Evolutionary conservation across 768 basidiomycete genomes (phyloP), one percentile per base, ranked within the genome.

Genomic region (Xerocomellus dryophilus): DNA sequence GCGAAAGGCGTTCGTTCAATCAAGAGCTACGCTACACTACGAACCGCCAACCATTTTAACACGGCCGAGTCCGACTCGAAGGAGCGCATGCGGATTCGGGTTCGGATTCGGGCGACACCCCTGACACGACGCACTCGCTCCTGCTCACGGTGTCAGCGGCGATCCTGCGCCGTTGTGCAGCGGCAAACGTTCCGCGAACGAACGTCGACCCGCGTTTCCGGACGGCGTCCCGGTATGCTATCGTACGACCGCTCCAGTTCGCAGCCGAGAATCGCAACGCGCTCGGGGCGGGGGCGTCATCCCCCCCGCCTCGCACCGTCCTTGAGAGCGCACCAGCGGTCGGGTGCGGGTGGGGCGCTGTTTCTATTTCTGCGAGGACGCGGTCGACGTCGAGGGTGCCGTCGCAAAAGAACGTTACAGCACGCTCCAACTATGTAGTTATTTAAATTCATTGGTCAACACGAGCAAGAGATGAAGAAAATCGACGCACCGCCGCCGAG

Each of bases 401-500:
- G 21, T 47, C 23, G 31, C 45, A 31, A 18, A 53, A 41, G 12
- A 41, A 47, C 8, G n/a, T 15, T 9, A 53, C 9, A 5, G 51
- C 51, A 23, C 39, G 51, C n/a, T 53, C 51, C 31, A 53, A 15
- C 51, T 53, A n/a, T n/a, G n/a, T n/a, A 18, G 17, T 2, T 5
- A 3, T 25, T 25, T 2, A 10, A 14, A 10, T 27, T 7, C 18
- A 17, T 36, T 7, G 8, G 17, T n/a, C 35, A 23, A 8, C n/a
- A 20, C 5, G 5, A 20, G 12, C 7, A 8, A n/a, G 20, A n/a
- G 9, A n/a, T 0, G 12, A 32, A 12, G 17, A 1, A 0, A 10
- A 21, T 44, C n/a, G 7, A 51, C 44, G 29, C 7, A 53, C 51
- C 11, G 51, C 51, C 2, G 44, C 51, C 12, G 51, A 53, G 46